Evolutionary conservation across 805 yeast species (phyloP).

Genomic region (Kluyveromyces lactis): DNA sequence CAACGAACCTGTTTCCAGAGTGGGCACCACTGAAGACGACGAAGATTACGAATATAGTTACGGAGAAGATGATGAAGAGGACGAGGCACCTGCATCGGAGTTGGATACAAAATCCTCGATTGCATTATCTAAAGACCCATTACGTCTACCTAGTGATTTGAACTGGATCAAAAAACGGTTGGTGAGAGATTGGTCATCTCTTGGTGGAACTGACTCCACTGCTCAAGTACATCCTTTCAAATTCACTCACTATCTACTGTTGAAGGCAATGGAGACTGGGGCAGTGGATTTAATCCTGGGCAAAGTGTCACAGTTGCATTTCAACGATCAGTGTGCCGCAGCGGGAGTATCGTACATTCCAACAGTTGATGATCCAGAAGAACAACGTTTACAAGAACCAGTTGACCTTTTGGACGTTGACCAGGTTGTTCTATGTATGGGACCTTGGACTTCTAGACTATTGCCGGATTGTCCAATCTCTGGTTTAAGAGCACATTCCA

Average conservation of each 20-base stretch:
- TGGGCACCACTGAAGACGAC: constrained; percentile 3
- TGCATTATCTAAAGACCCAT: constrained; percentile 4
- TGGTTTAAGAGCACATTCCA: constrained; percentile 91
- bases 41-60: constrained; percentile 4
- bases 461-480: constrained; percentile 91
- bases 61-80: not conserved
- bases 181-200: constrained; percentile 63
- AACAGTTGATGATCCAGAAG: constrained; percentile 13
- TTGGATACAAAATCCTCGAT: constrained; percentile 1
- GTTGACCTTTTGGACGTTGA: constrained; percentile 50
- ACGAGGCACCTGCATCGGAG: constrained; percentile 2
- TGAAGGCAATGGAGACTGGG: constrained; percentile 74
- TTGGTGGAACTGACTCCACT: constrained; percentile 82
- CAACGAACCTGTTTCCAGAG: constrained; percentile 1
- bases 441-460: constrained; percentile 94
- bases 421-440: constrained; percentile 77
- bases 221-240: constrained; percentile 96
- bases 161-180: constrained; percentile 67
- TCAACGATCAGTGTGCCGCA: constrained; percentile 57
- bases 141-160: constrained; percentile 49
- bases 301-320: constrained; percentile 62
- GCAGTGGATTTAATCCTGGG: constrained; percentile 81
- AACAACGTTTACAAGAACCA: constrained; percentile 31
- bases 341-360: constrained; percentile 61
- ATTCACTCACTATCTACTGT: constrained; percentile 76